Percentiles rank a stretch among this genome's conserved stretches.
Conservation (phyloP, 2,329 filamentous ascomycete species). For the Fusarium euwallaceae region DNA sequence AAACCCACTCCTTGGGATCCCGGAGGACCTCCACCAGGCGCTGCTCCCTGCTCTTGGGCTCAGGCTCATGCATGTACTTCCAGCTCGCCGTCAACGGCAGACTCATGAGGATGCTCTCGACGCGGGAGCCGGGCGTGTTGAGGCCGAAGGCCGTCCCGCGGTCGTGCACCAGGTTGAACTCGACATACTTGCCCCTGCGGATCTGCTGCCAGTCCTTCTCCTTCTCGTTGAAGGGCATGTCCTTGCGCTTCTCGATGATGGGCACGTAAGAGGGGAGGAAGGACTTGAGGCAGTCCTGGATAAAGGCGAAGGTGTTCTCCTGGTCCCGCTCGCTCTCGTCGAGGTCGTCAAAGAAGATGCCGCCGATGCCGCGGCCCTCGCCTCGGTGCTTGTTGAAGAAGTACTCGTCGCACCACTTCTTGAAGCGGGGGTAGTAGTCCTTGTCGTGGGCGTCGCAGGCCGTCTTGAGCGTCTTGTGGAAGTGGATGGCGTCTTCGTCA, state of each 20-base stretch:
- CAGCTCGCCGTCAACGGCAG: constrained; percentile 92
- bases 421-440: constrained; percentile 92
- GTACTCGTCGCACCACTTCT: constrained; percentile 98
- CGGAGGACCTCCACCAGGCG: constrained; percentile 80
- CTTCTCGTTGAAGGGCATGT: constrained; percentile 87
- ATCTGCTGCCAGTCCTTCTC: constrained; percentile 99
- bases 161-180: constrained; percentile 98
- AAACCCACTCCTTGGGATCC: constrained; percentile 77
- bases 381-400: constrained; percentile 93
- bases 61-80: constrained; percentile 94
- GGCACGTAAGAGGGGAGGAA: constrained; percentile 94
- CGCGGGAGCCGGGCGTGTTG: constrained; percentile 89
- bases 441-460: constrained; percentile 95
- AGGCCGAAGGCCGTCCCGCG: constrained; percentile 94
- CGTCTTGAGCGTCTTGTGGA: constrained; percentile 93
- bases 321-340: constrained; percentile 88
- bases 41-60: constrained; percentile 81
- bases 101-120: constrained; percentile 99
- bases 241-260: constrained; percentile 88
- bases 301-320: constrained; percentile 90
- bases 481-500: constrained; percentile 96
- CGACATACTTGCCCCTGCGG: constrained; percentile 92
- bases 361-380: constrained; percentile 89
- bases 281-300: constrained; percentile 84
- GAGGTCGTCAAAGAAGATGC: constrained; percentile 98